Conservation (phyloP, 371 early-diverging fungal species). For the Dinochytrium kinnereticum region DNA sequence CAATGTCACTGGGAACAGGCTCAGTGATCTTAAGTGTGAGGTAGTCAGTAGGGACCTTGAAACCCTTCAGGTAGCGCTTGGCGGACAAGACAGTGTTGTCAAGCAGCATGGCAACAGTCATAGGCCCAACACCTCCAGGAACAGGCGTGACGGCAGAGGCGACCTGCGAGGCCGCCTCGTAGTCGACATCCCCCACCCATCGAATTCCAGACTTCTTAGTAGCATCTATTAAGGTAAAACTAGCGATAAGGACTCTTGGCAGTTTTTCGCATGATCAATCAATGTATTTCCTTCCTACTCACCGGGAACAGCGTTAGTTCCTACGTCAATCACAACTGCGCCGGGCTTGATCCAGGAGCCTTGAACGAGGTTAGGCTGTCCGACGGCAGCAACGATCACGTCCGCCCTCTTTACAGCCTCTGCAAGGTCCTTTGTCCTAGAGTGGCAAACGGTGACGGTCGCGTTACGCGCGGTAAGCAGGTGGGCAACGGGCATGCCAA, state of each 20-base stretch:
- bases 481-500: slow-evolving; percentile 88
- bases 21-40: slow-evolving; percentile 65
- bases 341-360: slow-evolving; percentile 92
- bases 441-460: slow-evolving; percentile 93
- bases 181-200: slow-evolving; percentile 95
- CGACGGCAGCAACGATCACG: slow-evolving; percentile 88
- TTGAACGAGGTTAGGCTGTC: slow-evolving; percentile 76
- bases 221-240: slow-evolving; percentile 66
- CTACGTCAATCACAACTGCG: slow-evolving; percentile 93
- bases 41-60: slow-evolving; percentile 62
- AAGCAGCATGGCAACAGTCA: slow-evolving; percentile 96
- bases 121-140: slow-evolving; percentile 96
- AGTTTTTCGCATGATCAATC: too few species aligned
- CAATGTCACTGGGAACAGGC: slow-evolving; percentile 92
- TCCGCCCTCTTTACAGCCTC: slow-evolving; percentile 78
- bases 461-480: slow-evolving; percentile 79
- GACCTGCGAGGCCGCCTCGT: slow-evolving; percentile 64
- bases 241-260: too few species aligned
- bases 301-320: slow-evolving; percentile 81
- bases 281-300: too few species aligned
- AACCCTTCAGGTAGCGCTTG: slow-evolving; percentile 69
- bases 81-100: slow-evolving; percentile 82
- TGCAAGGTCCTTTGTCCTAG: slow-evolving; percentile 74
- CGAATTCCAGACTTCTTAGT: slow-evolving; percentile 86
- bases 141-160: slow-evolving; percentile 90